phyloP scores from a whole-genome alignment of 106 monocot species.

The Xerophyta viscosa region DNA sequence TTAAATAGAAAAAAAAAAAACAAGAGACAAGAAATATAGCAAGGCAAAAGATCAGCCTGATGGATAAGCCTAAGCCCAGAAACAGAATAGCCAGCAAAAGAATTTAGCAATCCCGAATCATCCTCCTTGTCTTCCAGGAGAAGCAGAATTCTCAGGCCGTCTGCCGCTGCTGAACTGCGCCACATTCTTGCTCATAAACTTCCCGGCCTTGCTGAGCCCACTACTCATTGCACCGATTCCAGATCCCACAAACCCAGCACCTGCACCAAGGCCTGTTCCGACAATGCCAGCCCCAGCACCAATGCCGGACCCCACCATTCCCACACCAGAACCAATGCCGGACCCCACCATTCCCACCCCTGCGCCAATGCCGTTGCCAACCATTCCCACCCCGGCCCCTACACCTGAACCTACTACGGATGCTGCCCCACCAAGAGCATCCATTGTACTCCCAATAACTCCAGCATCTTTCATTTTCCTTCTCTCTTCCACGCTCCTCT shows the following conservation, averaged over 20 bases:
- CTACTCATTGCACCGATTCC: slow-evolving; percentile 49
- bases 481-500: slow-evolving; percentile 56
- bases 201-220: slow-evolving; percentile 68
- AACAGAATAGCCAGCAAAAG: no score
- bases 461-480: slow-evolving; percentile 74
- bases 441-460: slow-evolving; percentile 75
- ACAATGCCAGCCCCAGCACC: no score
- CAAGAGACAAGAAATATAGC: no score
- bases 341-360: slow-evolving; percentile 39
- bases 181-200: slow-evolving; percentile 60
- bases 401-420: slow-evolving; percentile 54
- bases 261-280: no score
- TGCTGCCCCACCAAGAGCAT: no score
- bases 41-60: no score
- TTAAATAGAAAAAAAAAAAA: no score
- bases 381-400: slow-evolving; percentile 41
- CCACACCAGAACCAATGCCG: slow-evolving; percentile 38
- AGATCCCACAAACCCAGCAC: slow-evolving; percentile 10
- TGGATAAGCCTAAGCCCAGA: no score
- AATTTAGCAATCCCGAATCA: no score
- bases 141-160: no score
- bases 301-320: slow-evolving; percentile 10
- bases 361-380: slow-evolving; percentile 41
- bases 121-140: no score
- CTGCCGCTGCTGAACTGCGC: slow-evolving; percentile 39